These are phyloP conservation scores for Cryptococcus maquisensis DNA, from an alignment of 1,284 basidiomycete species.

Conservation along the genomic window DNA sequence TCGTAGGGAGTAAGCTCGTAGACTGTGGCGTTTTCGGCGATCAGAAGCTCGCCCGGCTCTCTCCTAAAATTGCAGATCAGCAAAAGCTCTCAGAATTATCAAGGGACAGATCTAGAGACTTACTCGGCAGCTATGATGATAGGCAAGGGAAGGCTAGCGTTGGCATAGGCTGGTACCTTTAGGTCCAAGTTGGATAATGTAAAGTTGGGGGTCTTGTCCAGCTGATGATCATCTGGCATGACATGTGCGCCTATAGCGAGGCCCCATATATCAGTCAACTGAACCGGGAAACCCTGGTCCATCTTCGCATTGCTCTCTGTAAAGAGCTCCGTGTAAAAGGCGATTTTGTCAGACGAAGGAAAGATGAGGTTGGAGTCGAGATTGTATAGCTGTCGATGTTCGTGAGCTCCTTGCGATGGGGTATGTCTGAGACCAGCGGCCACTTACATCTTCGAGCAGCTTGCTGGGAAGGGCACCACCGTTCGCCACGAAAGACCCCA, in stretches of 20 bases:
- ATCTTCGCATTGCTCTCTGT: constrained; percentile 41
- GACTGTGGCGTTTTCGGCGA: constrained; percentile 49
- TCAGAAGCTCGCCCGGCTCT: constrained; percentile 47
- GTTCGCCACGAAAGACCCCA: constrained; percentile 43
- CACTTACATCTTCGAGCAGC: constrained; percentile 37
- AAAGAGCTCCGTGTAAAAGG: constrained; percentile 48
- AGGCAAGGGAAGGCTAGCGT: constrained; percentile 42
- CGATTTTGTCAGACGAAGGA: constrained; percentile 44
- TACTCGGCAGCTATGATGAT: constrained; percentile 53
- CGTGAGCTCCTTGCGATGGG: not conserved
- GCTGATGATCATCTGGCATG: constrained; percentile 39
- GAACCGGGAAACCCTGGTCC: constrained; percentile 39
- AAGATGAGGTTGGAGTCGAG: constrained; percentile 50
- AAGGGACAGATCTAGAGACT: constrained; percentile 4
- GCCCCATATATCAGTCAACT: constrained; percentile 47
- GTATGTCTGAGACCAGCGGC: not conserved
- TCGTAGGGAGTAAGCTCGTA: constrained; percentile 53
- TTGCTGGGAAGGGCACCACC: constrained; percentile 36
- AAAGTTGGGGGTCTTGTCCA: constrained; percentile 41
- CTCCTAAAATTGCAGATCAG: constrained; percentile 27
- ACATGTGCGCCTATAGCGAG: constrained; percentile 46
- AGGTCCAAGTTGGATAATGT: constrained; percentile 35
- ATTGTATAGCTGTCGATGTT: constrained; percentile 43
- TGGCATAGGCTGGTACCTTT: constrained; percentile 24
- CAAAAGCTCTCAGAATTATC: not conserved